Conservation (phyloP, 441 rosid genomes). For the Mallotus repandus region DNA sequence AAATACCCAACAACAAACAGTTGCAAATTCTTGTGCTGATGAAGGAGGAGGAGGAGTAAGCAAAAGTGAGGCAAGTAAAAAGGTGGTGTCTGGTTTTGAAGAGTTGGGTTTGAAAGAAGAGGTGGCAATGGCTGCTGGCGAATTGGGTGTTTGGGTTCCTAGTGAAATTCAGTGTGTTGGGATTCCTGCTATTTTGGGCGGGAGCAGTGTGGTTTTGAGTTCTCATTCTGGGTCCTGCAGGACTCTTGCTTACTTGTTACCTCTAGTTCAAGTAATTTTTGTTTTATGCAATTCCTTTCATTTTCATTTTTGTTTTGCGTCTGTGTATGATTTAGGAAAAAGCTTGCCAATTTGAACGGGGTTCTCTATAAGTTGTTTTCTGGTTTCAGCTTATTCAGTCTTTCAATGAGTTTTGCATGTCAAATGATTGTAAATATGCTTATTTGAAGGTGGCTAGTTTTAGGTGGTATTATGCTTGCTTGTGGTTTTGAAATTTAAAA, state of each 20-base stretch:
- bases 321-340: not conserved
- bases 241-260: conserved; percentile 71
- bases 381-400: not conserved
- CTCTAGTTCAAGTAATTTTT: conserved; percentile 69
- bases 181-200: conserved; percentile 68
- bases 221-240: conserved; percentile 82
- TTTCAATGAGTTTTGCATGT: not conserved
- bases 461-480: not conserved
- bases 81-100: conserved; percentile 48
- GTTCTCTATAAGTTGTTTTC: not conserved
- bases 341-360: not conserved
- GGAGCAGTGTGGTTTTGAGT: conserved; percentile 69
- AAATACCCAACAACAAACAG: conserved; percentile 8
- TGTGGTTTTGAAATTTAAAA: not conserved
- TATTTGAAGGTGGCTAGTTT: not conserved
- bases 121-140: conserved; percentile 65
- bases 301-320: not conserved
- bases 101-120: conserved; percentile 72
- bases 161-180: conserved; percentile 82
- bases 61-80: not conserved
- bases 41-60: not conserved
- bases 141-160: conserved; percentile 59
- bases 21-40: conserved; percentile 6
- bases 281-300: conserved; percentile 31
- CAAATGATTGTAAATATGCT: conserved; percentile 12